These are phyloP conservation scores for Vanderwaltozyma tropicalis DNA, from an alignment of 805 yeast genomes.

Conservation along the genomic window DNA sequence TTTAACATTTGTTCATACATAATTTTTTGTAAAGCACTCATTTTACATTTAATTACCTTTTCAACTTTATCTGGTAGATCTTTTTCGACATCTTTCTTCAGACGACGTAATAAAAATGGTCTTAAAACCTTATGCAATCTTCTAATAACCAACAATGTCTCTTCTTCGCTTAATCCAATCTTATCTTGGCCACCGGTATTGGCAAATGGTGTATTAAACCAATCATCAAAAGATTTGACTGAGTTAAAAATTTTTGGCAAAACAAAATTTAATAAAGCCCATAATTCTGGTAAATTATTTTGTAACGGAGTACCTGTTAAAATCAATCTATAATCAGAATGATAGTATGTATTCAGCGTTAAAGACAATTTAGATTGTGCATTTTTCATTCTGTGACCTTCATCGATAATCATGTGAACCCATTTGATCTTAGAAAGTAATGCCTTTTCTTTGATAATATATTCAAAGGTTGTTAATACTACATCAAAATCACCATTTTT, in stretches of 20 bases:
- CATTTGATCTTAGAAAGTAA: constrained; percentile 57
- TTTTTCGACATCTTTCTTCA: constrained; percentile 80
- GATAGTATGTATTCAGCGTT: constrained; percentile 62
- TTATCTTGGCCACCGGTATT: constrained; percentile 76
- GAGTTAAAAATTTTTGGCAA: constrained; percentile 79
- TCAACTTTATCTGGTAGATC: constrained; percentile 80
- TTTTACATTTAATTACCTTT: constrained; percentile 68
- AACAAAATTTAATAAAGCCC: constrained; percentile 77
- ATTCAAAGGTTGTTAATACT: constrained; percentile 70
- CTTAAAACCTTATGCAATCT: constrained; percentile 79
- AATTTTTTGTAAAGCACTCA: constrained; percentile 59
- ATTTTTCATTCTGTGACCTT: constrained; percentile 84
- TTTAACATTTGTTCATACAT: constrained; percentile 72
- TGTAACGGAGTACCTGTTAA: constrained; percentile 85
- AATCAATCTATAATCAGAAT: constrained; percentile 66
- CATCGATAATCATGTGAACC: constrained; percentile 85
- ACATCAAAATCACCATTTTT: constrained; percentile 65
- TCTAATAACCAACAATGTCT: constrained; percentile 66
- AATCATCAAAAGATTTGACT: constrained; percentile 76
- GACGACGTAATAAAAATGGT: constrained; percentile 74
- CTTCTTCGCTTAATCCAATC: constrained; percentile 77
- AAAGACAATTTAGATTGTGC: constrained; percentile 61
- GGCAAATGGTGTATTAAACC: constrained; percentile 86
- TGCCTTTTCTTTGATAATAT: constrained; percentile 68
- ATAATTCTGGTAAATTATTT: constrained; percentile 72